Conservation (phyloP, 331 rosid genomes). For the Rhamnella rubrinervis region DNA sequence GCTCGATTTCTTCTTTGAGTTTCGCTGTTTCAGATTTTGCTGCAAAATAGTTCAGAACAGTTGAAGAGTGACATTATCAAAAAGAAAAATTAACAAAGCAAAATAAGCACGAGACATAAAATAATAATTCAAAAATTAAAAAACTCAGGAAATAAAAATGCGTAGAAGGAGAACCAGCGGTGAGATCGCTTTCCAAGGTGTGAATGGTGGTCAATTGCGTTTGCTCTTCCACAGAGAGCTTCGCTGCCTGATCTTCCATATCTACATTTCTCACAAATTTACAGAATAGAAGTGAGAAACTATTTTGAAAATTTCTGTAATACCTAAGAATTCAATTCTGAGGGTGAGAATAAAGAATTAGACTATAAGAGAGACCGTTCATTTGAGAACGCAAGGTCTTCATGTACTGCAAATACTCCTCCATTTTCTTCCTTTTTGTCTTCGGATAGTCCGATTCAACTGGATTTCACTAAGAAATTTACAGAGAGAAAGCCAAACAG, state of each 20-base stretch:
- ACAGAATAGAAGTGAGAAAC: background rate
- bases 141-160: background rate
- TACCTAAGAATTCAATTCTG: background rate
- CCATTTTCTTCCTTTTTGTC: constrained; percentile 43
- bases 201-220: constrained; percentile 59
- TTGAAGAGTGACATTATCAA: background rate
- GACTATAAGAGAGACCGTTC: constrained; percentile 52
- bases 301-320: background rate
- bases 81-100: background rate
- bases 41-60: constrained; percentile 20
- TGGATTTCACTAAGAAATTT: too few relatives aligned
- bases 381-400: constrained; percentile 82
- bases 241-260: constrained; percentile 82
- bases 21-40: constrained; percentile 52
- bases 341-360: constrained; percentile 4
- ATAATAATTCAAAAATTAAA: background rate
- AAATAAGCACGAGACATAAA: background rate
- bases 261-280: constrained; percentile 31
- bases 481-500: too few relatives aligned
- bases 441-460: too few relatives aligned
- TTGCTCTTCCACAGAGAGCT: constrained; percentile 76
- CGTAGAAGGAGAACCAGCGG: constrained; percentile 42
- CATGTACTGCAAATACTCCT: constrained; percentile 77
- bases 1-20: constrained; percentile 51
- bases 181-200: constrained; percentile 59